Percentiles rank a stretch among this genome's conserved stretches.
phyloP scores from a whole-genome alignment of 2,329 filamentous ascomycete species.

The Remersonia thermophila region DNA sequence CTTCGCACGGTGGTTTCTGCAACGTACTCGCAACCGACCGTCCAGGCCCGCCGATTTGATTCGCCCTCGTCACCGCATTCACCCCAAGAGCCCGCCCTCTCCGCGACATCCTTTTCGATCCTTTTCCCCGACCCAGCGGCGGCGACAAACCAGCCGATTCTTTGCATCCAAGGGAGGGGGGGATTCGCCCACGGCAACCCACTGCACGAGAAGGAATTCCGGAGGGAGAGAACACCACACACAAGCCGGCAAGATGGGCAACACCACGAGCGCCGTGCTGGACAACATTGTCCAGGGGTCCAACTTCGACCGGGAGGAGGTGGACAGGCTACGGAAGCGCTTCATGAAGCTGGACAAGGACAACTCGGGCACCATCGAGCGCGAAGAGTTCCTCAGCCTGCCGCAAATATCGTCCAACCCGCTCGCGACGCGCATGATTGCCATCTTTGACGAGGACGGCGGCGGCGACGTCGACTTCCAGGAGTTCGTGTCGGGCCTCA shows the following conservation, averaged over 20 bases:
- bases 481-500: slow-evolving; percentile 91
- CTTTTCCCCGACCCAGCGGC: too few species aligned
- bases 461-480: slow-evolving; percentile 97
- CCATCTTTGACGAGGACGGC: slow-evolving; percentile 97
- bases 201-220: too few species aligned
- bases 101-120: too few species aligned
- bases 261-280: slow-evolving; percentile 62
- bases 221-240: background rate
- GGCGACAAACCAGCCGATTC: too few species aligned
- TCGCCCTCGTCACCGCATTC: too few species aligned
- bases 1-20: too few species aligned
- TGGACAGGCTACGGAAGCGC: slow-evolving; percentile 86
- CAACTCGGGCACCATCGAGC: slow-evolving; percentile 95
- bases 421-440: slow-evolving; percentile 95
- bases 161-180: too few species aligned
- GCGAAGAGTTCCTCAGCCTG: slow-evolving; percentile 92
- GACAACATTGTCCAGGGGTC: slow-evolving; percentile 94
- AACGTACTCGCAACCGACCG: too few species aligned
- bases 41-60: too few species aligned
- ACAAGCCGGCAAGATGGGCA: slow-evolving; percentile 41
- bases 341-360: slow-evolving; percentile 99
- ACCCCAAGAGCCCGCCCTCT: too few species aligned
- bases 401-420: slow-evolving; percentile 97
- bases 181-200: too few species aligned
- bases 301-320: slow-evolving; percentile 97